Base-by-base conservation (phyloP, 176 grass and related monocot species). In the Eleusine coracana region DNA sequence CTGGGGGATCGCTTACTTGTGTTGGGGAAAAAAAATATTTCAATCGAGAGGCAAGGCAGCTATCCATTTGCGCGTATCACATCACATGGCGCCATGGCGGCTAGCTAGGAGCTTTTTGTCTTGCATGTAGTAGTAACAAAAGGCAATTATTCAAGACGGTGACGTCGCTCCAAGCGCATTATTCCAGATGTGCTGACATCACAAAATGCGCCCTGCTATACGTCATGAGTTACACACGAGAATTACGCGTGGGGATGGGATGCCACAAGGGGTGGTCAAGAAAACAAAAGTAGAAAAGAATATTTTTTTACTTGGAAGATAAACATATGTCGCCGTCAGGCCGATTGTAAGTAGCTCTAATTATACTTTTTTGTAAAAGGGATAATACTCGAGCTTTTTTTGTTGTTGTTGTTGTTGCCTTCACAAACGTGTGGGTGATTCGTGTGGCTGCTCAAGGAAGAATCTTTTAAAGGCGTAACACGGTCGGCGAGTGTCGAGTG, bases 361-460 rank as follows among this genome's bases (percentile, higher is more conserved):
- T 5, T 27, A 51, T 27, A 51, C 48, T 29, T 52, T 54, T 0
- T 17, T 9, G 20, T 20, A 3, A 48, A 60, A 61, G 61, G 71
- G 25, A 74, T 56, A 29, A 1, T 62, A 74, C 31, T 31, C 21
- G 58, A 44, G 6, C 44, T 34, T 34, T 34, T 34, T 34, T 34
- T 34, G n/a, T 81, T 66, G 54, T 25, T 0, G 25, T 25, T 25
- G 25, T 25, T 1, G 52, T 16, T 34, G 54, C 0, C 76, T 76
- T 71, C 77, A 77, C 77, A 71, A 81, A 49, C 39, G 77, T 89
- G 83, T 72, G 78, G 83, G 38, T 13, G 65, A 66, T 81, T 31
- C 20, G 42, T 42, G 38, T 14, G 14, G 40, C 15, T 84, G 60
- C 21, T 59, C 52, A 15, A 71, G 27, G n/a, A 63, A 77, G 81